Evolutionary conservation across 495 filamentous ascomycete species (phyloP), one percentile per base, ranked within the genome.

Genomic region (Daldinia loculata): DNA sequence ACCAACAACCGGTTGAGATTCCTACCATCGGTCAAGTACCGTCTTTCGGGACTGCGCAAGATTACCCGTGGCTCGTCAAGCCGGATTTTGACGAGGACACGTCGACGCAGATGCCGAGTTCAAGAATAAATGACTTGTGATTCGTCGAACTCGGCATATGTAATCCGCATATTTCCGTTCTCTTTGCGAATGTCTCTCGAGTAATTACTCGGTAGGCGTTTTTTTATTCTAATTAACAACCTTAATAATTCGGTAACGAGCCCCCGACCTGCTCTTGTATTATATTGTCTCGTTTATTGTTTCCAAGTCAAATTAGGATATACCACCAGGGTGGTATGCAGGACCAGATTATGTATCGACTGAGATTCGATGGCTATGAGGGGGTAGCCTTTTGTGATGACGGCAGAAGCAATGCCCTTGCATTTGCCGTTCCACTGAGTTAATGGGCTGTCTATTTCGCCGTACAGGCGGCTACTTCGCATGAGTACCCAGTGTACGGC

Each of bases 51-150:
- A 51, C 79, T 9, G 74, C 72, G 26, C 71, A 77, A 12, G 78
- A 79, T 56, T 78, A 79, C 19, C 67, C 75, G 1, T 85, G 83
- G 83, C 73, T 53, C 15, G 71, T 75, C 26, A 86, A 85, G 72
- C 66, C 79, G 32, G 84, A 84, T 53, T 83, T 77, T 53, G 83
- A n/a, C 24, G 50, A 82, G 7, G 83, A 85, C 53, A 67, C 75
- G 14, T 73, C 78, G 8, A 74, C 83, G 71, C 81, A 83, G 61
- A 75, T 86, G 76, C 84, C 84, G 9, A 84, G 82, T 70, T 77
- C 74, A 4, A 76, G 84, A 34, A 80, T 86, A 53, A 79, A 82
- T 60, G 79, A 72, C 45, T 78, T 86, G 75, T 84, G 74, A 77
- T 62, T 45, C 7, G 43, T 52, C 15, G 12, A 38, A 51, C 57